Percentiles rank a stretch among this genome's conserved stretches.
phyloP scores from a whole-genome alignment of 345 rosid genomes.

The Linum lewisii region DNA sequence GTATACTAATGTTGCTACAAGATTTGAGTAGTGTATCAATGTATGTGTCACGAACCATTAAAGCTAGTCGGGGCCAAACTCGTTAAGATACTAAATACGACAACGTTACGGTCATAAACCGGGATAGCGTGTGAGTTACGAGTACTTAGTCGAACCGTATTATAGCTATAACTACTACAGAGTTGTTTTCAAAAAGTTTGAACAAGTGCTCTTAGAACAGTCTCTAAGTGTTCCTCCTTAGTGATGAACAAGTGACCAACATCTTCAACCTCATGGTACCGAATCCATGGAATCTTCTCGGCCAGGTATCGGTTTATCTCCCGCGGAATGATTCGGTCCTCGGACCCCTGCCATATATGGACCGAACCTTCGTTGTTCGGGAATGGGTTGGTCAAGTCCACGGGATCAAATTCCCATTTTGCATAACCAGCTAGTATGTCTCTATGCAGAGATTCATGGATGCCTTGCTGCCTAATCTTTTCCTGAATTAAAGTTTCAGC shows the following conservation, averaged over 20 bases:
- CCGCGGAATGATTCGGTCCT: constrained; percentile 50
- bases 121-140: too few species aligned
- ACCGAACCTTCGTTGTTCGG: constrained; percentile 41
- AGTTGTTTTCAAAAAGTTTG: not conserved
- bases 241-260: constrained; percentile 49
- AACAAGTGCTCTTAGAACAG: constrained; percentile 42
- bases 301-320: constrained; percentile 39
- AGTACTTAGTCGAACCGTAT: constrained; percentile 41
- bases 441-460: constrained; percentile 45
- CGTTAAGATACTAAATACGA: too few species aligned
- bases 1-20: too few species aligned
- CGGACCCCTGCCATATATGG: constrained; percentile 67
- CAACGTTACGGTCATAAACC: too few species aligned
- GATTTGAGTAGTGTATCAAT: too few species aligned
- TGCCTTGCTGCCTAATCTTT: constrained; percentile 59
- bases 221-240: constrained; percentile 36
- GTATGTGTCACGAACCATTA: too few species aligned
- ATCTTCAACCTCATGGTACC: constrained; percentile 53
- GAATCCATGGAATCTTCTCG: constrained; percentile 63
- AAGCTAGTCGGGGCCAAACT: too few species aligned
- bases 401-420: constrained; percentile 77
- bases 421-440: constrained; percentile 52
- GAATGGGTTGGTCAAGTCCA: constrained; percentile 56
- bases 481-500: constrained; percentile 28
- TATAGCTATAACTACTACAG: constrained; percentile 54